A percentile compares a stretch with the other conserved stretches of the same genome.
Conservation (phyloP, 2,329 filamentous ascomycete genomes). For the Xylariaceae sp. region DNA sequence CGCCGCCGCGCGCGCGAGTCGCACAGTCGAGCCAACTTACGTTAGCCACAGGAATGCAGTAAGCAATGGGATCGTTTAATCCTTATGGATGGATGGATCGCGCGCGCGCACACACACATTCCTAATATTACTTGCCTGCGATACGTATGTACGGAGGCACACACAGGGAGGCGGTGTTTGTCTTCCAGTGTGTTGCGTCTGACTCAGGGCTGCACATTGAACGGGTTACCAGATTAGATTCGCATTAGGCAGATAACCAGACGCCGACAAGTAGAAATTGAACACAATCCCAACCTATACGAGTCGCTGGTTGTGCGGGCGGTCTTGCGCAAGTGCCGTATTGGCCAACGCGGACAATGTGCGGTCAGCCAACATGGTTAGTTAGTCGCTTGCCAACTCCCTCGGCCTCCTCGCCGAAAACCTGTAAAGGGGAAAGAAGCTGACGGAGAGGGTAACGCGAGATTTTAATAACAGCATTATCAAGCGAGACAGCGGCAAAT, state of each 20-base stretch:
- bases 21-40: constrained; percentile 15
- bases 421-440: not conserved
- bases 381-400: not conserved
- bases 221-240: constrained; percentile 19
- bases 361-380: constrained; percentile 32
- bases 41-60: constrained; percentile 8
- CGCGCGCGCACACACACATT: constrained; percentile 3
- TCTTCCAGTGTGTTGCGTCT: constrained; percentile 33
- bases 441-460: not conserved
- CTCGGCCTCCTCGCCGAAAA: not conserved
- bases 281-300: constrained; percentile 29
- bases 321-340: constrained; percentile 28
- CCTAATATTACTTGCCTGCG: not conserved
- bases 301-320: constrained; percentile 24
- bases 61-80: constrained; percentile 14
- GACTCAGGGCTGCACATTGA: constrained; percentile 29
- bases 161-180: constrained; percentile 23
- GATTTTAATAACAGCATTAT: not conserved
- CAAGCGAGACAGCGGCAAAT: constrained; percentile 13
- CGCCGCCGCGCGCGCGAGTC: not conserved
- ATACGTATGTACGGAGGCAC: constrained; percentile 5
- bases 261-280: constrained; percentile 25
- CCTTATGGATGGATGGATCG: constrained; percentile 2
- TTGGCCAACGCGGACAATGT: constrained; percentile 30
- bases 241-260: constrained; percentile 30